Percentiles rank a stretch among this genome's conserved stretches.
Conservation (phyloP, 352 stramenopile species). For the Globisporangium spiculum region DNA sequence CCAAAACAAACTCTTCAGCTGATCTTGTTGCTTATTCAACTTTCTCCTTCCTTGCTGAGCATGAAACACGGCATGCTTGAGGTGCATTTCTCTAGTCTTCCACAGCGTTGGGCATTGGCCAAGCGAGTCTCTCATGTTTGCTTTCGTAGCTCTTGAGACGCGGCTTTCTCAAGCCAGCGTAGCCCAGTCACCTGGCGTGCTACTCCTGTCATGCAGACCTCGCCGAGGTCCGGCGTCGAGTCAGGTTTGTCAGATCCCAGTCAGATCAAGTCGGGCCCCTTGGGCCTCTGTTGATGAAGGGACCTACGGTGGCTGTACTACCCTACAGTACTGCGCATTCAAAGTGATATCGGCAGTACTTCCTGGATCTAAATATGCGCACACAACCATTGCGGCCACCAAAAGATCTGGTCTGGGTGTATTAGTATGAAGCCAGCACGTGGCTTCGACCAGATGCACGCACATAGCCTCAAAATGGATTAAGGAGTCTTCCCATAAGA, state of each 20-base stretch:
- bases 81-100: not conserved
- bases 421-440: not conserved
- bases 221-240: not conserved
- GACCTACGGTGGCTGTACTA: not conserved
- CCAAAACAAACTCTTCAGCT: not conserved
- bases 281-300: not conserved
- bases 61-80: not conserved
- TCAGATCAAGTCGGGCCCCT: not conserved
- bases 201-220: not conserved
- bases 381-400: not conserved
- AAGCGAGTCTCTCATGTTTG: not conserved
- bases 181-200: not conserved
- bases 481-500: not conserved
- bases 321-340: constrained; percentile 1
- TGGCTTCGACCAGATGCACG: not conserved
- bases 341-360: not conserved
- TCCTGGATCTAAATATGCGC: not conserved
- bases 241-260: not conserved
- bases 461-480: not conserved
- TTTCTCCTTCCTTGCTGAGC: not conserved
- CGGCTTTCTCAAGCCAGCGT: not conserved
- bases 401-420: not conserved
- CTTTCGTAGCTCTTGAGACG: not conserved
- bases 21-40: not conserved
- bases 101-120: not conserved